Evolutionary conservation across 495 filamentous ascomycete genomes (phyloP).

Genomic region (Darksidea phi): DNA sequence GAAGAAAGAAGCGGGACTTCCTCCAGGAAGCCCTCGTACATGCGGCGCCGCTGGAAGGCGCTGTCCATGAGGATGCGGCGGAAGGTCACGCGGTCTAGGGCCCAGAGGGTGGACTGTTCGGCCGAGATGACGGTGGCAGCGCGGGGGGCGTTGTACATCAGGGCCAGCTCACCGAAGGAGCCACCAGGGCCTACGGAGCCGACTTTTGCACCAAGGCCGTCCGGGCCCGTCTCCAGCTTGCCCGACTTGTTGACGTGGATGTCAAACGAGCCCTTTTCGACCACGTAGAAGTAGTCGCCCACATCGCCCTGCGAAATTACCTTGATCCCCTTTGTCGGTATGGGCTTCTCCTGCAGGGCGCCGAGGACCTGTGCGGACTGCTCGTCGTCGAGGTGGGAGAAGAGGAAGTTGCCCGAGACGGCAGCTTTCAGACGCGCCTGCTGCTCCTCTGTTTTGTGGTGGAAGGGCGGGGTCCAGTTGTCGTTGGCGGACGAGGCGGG

Average conservation of each 20-base stretch:
- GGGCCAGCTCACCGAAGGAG: conserved; percentile 93
- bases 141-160: conserved; percentile 98
- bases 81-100: conserved; percentile 92
- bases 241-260: conserved; percentile 77
- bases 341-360: conserved; percentile 89
- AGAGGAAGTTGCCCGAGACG: conserved; percentile 88
- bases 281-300: conserved; percentile 96
- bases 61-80: conserved; percentile 98
- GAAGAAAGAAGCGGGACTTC: conserved; percentile 86
- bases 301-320: conserved; percentile 95
- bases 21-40: conserved; percentile 98
- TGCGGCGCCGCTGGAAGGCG: conserved; percentile 88
- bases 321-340: conserved; percentile 92
- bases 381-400: conserved; percentile 91
- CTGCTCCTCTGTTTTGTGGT: conserved; percentile 80
- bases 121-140: conserved; percentile 92
- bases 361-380: conserved; percentile 82
- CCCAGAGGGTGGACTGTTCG: conserved; percentile 84
- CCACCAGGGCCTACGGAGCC: conserved; percentile 79
- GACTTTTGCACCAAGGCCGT: conserved; percentile 86
- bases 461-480: conserved; percentile 85
- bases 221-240: conserved; percentile 72
- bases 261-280: conserved; percentile 87
- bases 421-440: conserved; percentile 72
- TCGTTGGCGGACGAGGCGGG: conserved; percentile 77